Base-by-base conservation (phyloP, 768 basidiomycete genomes). In the Phanerochaete carnosa region DNA sequence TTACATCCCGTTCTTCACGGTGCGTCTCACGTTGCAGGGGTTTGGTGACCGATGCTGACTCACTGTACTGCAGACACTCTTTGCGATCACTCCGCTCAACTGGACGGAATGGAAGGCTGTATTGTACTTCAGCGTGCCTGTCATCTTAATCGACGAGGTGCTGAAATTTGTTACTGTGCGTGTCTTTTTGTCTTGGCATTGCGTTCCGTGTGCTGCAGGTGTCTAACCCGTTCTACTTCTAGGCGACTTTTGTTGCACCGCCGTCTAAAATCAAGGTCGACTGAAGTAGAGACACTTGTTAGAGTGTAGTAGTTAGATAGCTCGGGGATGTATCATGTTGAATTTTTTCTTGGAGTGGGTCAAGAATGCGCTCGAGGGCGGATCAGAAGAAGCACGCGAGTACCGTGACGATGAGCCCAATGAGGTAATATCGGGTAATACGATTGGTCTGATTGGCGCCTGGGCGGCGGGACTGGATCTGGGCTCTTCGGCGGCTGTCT, bases 21-120 rank as follows among this genome's bases (percentile, higher is more conserved):
- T 93, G 65, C 11, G 58, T 54, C 23, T n/a, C 23, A 16, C n/a
- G 43, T 39, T 4, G 35, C 58, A 12, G 2, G 16, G 28, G 33
- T 22, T 15, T 30, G 28, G 35, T 7, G 12, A 4, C 7, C n/a
- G 57, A 23, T 32, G 60, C 45, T 63, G 23, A 61, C 49, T 22
- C 37, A 32, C 19, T 52, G 26, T 32, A 13, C 25, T 57, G 4
- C 65, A 94, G 90, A 79, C 86, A 7, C 70, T 97, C 60, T 98
- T 98, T 71, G 92, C 90, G 45, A 97, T 98, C 72, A 88, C 90
- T 0, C 94, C 95, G 3, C 82, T 99, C 62, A 96, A 98, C 80
- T 94, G 89, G 91, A 74, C 73, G 23, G 96, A 99, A 75, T 99
- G 96, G 96, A 86, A 89, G 73, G 95, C 94, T 19, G 95, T 99